Conservation (phyloP, 306 rosid genomes). For the Canavalia gladiata region DNA sequence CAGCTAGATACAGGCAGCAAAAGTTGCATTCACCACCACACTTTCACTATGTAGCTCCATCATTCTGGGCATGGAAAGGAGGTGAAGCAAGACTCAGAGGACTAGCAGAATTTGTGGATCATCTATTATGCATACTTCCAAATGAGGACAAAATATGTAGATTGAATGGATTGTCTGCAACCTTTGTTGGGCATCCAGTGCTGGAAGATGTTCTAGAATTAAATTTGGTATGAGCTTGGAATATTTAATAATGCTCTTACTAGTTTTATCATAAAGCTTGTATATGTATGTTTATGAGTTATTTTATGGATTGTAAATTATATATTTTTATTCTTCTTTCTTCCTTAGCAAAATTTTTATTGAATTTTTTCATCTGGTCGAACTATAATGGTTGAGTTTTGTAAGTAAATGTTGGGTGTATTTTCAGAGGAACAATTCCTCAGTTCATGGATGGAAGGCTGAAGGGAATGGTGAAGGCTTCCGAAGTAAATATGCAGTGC, state of each 20-base stretch:
- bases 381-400: slow-evolving; percentile 30
- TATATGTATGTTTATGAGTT: not conserved
- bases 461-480: slow-evolving; percentile 71
- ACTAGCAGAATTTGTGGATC: slow-evolving; percentile 81
- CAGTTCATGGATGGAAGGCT: slow-evolving; percentile 60
- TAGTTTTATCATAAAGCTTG: slow-evolving; percentile 4
- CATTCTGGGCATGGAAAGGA: slow-evolving; percentile 99
- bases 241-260: slow-evolving; percentile 13
- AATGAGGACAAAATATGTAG: slow-evolving; percentile 83
- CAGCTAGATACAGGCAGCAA: slow-evolving; percentile 71
- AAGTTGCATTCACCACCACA: slow-evolving; percentile 65
- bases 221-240: slow-evolving; percentile 60
- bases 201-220: slow-evolving; percentile 75
- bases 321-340: not conserved
- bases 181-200: slow-evolving; percentile 91
- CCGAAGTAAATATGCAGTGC: slow-evolving; percentile 62
- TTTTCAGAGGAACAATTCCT: slow-evolving; percentile 62
- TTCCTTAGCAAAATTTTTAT: slow-evolving; percentile 4
- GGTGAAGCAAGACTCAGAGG: slow-evolving; percentile 90
- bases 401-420: slow-evolving; percentile 34
- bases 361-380: slow-evolving; percentile 18
- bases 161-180: slow-evolving; percentile 82
- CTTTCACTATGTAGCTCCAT: slow-evolving; percentile 92
- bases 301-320: not conserved
- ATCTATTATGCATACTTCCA: slow-evolving; percentile 89